Conservation (phyloP, 805 yeast genomes). For the Candida koratica region DNA sequence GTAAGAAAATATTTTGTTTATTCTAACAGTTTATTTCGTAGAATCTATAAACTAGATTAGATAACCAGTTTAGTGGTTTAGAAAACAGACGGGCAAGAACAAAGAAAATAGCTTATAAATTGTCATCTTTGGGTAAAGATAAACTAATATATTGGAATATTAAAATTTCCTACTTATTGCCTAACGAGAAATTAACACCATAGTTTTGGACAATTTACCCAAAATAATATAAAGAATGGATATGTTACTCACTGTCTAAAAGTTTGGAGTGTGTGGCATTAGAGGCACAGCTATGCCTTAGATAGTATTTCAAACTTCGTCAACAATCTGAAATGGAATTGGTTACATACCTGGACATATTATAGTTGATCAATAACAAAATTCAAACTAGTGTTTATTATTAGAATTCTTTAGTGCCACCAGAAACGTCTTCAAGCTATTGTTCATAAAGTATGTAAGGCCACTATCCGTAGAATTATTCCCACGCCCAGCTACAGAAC, state of each 20-base stretch:
- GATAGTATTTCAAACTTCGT: slow-evolving; percentile 48
- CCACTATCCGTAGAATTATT: slow-evolving; percentile 55
- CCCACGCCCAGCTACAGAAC: slow-evolving; percentile 40
- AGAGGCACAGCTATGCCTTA: too few relatives aligned
- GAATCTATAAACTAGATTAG: slow-evolving; percentile 56
- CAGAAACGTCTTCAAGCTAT: slow-evolving; percentile 59
- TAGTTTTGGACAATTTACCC: slow-evolving; percentile 39
- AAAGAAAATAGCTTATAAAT: slow-evolving; percentile 56
- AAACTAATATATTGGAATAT: slow-evolving; percentile 45
- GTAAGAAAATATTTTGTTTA: slow-evolving; percentile 48
- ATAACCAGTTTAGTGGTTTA: slow-evolving; percentile 54
- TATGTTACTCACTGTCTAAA: too few relatives aligned
- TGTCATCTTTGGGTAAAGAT: slow-evolving; percentile 37
- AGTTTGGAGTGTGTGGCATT: too few relatives aligned
- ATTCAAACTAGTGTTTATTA: too few relatives aligned
- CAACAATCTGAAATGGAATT: slow-evolving; percentile 53
- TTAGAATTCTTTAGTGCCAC: too few relatives aligned
- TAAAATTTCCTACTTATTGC: slow-evolving; percentile 59
- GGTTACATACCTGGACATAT: slow-evolving; percentile 51
- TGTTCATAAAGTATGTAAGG: slow-evolving; percentile 54
- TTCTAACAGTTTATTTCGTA: slow-evolving; percentile 52
- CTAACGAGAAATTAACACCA: slow-evolving; percentile 41
- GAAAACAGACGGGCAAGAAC: slow-evolving; percentile 58
- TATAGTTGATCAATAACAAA: slow-evolving; percentile 17
- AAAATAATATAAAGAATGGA: too few relatives aligned